Conservation (phyloP, 306 rosid species). For the Cicer arietinum region DNA sequence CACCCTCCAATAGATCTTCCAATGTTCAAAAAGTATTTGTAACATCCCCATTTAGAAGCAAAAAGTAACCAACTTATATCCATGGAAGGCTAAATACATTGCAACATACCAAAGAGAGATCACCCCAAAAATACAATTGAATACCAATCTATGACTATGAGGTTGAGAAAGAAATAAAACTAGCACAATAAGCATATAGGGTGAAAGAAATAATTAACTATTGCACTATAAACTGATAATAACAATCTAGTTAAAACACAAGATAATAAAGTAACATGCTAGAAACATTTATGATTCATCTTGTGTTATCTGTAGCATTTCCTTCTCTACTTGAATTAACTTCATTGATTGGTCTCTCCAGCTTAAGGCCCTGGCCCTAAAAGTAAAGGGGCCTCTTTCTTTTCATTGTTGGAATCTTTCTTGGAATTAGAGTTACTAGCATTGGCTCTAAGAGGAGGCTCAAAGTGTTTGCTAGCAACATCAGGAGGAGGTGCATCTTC, state of each 20-base stretch:
- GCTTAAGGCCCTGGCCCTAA: slow-evolving; percentile 66
- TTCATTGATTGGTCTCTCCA: slow-evolving; percentile 39
- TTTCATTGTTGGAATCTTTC: slow-evolving; percentile 48
- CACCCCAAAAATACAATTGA: background rate
- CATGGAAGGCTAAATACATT: background rate
- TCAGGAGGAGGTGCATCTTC: slow-evolving; percentile 86
- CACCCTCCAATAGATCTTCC: no score
- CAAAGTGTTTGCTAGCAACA: slow-evolving; percentile 79
- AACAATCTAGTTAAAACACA: background rate
- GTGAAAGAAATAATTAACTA: background rate
- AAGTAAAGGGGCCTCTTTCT: slow-evolving; percentile 65
- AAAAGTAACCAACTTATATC: background rate
- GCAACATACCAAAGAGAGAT: background rate
- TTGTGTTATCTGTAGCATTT: slow-evolving; percentile 20
- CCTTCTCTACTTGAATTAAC: slow-evolving; percentile 44
- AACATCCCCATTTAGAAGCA: background rate
- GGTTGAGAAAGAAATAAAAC: background rate
- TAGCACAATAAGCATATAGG: background rate
- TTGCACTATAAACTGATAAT: background rate
- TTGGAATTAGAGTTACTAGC: slow-evolving; percentile 54
- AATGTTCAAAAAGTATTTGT: no score
- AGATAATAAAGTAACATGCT: background rate
- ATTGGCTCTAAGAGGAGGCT: slow-evolving; percentile 78
- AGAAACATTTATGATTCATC: slow-evolving; percentile 12
- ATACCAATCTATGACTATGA: background rate